Conservation (phyloP, 352 stramenopile genomes). For the Globisporangium viniferum region DNA sequence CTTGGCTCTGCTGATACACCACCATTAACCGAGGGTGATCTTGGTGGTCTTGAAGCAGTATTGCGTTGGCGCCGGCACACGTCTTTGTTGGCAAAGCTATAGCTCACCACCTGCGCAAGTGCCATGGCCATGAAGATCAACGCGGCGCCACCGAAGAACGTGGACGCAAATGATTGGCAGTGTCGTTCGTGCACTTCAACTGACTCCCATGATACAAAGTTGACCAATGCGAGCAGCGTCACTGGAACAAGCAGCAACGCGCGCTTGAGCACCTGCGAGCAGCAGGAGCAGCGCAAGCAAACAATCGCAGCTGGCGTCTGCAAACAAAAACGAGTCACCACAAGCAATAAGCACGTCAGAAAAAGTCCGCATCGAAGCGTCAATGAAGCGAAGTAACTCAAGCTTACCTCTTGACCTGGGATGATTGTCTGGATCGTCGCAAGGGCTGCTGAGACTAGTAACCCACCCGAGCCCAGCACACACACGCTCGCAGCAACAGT, state of each 20-base stretch:
- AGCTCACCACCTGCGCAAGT: conserved; percentile 1
- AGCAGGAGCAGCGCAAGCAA: conserved; percentile 60
- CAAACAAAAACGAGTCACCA: neutral
- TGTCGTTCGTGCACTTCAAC: neutral
- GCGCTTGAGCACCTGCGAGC: conserved; percentile 35
- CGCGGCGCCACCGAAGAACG: conserved; percentile 27
- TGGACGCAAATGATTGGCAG: neutral
- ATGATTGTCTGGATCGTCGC: neutral
- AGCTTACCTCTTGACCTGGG: conserved; percentile 23
- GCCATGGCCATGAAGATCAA: conserved; percentile 26
- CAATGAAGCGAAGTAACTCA: neutral
- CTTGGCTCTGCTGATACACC: neutral
- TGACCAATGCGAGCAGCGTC: conserved; percentile 17
- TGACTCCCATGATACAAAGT: conserved; percentile 25
- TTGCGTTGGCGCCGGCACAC: neutral
- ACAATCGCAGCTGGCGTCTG: conserved; percentile 32
- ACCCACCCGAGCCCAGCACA: neutral
- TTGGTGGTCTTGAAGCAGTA: neutral
- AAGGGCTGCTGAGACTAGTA: neutral
- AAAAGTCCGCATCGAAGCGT: neutral
- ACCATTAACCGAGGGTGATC: neutral
- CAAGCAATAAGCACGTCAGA: neutral
- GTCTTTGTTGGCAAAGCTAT: neutral
- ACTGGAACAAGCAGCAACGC: conserved; percentile 30
- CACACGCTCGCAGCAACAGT: neutral